phyloP scores from a whole-genome alignment of 78 protist genomes.

The Emiliania huxleyi region DNA sequence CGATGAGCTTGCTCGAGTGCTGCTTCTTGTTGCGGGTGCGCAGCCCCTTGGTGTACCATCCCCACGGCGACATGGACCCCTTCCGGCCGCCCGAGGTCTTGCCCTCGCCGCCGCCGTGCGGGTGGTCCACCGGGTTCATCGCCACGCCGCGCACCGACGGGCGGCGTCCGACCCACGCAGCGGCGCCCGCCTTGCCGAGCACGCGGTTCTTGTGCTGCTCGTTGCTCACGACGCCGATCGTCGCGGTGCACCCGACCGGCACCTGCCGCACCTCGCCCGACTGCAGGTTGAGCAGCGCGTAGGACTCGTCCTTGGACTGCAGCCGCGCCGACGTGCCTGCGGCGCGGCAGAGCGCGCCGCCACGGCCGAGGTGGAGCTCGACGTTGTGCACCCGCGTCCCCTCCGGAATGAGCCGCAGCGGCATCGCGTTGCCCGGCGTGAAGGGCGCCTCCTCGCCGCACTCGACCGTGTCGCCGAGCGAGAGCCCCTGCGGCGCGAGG shows the following conservation, averaged over 20 bases:
- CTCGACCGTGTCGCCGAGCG: background rate
- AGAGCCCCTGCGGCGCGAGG: background rate
- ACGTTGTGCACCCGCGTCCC: constrained; percentile 10
- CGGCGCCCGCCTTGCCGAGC: constrained; percentile 40
- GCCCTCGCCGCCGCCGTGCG: constrained; percentile 50
- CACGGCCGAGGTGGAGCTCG: background rate
- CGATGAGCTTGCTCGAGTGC: background rate
- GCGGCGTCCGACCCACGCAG: constrained; percentile 15
- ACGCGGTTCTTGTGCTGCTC: background rate
- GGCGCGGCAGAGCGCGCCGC: background rate
- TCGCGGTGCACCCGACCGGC: background rate
- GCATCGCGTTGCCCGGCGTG: background rate
- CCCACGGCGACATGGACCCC: background rate
- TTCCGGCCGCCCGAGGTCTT: background rate
- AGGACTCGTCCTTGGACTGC: background rate
- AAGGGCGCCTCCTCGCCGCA: background rate
- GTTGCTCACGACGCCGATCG: constrained; percentile 16
- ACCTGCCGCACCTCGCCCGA: background rate
- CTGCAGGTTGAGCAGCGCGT: background rate
- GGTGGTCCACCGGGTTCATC: constrained; percentile 65
- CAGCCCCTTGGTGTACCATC: background rate
- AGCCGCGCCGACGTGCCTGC: background rate
- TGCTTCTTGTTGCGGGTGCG: background rate
- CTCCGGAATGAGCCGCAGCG: background rate
- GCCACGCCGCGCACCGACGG: constrained; percentile 52